Evolutionary conservation across 768 basidiomycete species (phyloP).

Genomic region (Collybia mongolica): DNA sequence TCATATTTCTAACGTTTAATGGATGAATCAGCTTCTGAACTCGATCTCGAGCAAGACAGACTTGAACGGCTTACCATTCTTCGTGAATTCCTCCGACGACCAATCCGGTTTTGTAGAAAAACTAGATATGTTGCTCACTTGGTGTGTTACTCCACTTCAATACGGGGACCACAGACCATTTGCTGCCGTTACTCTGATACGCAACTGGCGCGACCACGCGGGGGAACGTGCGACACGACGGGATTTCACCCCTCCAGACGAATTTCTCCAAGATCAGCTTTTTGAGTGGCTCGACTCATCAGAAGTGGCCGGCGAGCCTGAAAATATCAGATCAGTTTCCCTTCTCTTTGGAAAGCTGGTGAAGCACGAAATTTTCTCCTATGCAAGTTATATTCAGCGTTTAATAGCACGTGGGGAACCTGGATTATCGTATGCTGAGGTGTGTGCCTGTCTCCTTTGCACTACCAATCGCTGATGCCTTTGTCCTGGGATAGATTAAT

Average conservation of each 20-base stretch:
- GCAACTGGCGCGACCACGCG: constrained; percentile 58
- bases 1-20: constrained; percentile 4
- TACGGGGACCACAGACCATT: constrained; percentile 82
- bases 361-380: constrained; percentile 70
- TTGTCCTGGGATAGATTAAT: constrained; percentile 27
- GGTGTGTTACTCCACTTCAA: constrained; percentile 79
- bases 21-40: constrained; percentile 59
- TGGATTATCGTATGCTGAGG: constrained; percentile 55
- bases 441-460: constrained; percentile 23
- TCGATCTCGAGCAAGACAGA: constrained; percentile 69
- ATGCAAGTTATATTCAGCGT: constrained; percentile 72
- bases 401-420: constrained; percentile 78
- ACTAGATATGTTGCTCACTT: constrained; percentile 72
- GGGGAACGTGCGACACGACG: constrained; percentile 64
- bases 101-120: constrained; percentile 57
- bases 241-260: constrained; percentile 56
- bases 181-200: constrained; percentile 69
- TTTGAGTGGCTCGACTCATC: constrained; percentile 81
- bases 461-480: constrained; percentile 7
- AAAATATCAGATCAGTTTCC: constrained; percentile 59
- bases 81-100: constrained; percentile 44
- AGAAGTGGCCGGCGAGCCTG: constrained; percentile 53
- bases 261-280: constrained; percentile 70
- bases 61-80: constrained; percentile 56
- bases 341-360: constrained; percentile 72